Evolutionary conservation across 805 yeast genomes (phyloP).

Genomic region (Suhomyces prunicola): DNA sequence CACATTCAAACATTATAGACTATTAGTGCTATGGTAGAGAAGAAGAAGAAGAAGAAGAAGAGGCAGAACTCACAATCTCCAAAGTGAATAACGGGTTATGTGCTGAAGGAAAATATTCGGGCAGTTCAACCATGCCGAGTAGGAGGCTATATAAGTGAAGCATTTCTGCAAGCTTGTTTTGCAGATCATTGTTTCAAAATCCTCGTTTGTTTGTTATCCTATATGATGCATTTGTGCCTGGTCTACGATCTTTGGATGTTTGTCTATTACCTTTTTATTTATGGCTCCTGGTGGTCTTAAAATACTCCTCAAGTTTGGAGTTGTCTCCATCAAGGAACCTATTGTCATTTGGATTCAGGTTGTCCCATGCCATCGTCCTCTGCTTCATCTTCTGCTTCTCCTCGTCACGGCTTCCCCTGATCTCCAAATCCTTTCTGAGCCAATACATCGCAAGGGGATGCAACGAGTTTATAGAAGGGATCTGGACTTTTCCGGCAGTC

Average conservation of each 20-base stretch:
- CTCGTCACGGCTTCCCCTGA: slow-evolving; percentile 55
- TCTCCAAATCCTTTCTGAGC: slow-evolving; percentile 52
- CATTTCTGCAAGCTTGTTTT: background rate
- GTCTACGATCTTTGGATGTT: no score
- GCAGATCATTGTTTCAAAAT: no score
- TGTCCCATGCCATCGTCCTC: slow-evolving; percentile 57
- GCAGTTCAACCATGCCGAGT: no score
- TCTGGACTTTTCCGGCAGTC: slow-evolving; percentile 24
- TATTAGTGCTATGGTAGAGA: no score
- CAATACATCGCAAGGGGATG: slow-evolving; percentile 75
- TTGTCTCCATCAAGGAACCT: slow-evolving; percentile 44
- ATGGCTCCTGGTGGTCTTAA: slow-evolving; percentile 46
- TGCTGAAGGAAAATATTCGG: no score
- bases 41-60: no score
- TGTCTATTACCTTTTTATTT: background rate
- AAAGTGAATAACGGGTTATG: no score
- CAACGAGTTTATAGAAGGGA: slow-evolving; percentile 49
- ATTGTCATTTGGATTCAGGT: slow-evolving; percentile 31
- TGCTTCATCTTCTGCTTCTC: slow-evolving; percentile 34
- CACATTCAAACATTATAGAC: no score
- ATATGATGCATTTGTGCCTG: no score
- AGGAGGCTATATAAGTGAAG: background rate
- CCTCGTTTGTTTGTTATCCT: no score
- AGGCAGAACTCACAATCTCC: no score
- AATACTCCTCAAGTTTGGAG: slow-evolving; percentile 45